These are phyloP conservation scores for Cryphonectria naterciae DNA, from an alignment of 2,329 filamentous ascomycete species.

Conservation along the genomic window DNA sequence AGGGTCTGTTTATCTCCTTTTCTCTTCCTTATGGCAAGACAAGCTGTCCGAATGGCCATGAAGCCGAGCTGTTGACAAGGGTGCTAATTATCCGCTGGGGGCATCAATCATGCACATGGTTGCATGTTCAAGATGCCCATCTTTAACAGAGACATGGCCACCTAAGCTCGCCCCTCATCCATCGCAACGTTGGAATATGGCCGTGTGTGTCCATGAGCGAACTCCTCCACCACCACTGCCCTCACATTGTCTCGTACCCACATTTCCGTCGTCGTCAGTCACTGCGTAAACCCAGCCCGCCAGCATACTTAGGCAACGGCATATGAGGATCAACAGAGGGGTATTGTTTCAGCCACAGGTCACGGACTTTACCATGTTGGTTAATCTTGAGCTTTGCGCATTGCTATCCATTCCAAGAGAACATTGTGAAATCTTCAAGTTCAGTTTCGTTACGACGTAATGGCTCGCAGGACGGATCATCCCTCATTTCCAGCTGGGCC, in stretches of 20 bases:
- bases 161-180: neutral
- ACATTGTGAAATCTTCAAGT: neutral
- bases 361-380: neutral
- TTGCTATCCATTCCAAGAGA: no score
- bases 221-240: neutral
- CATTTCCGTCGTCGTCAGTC: slow-evolving; percentile 13
- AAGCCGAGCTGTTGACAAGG: neutral
- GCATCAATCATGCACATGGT: neutral
- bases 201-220: neutral
- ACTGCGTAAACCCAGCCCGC: neutral
- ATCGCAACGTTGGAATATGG: neutral
- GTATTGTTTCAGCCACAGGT: neutral
- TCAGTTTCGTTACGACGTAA: neutral
- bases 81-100: neutral
- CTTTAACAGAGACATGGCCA: neutral
- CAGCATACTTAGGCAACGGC: neutral
- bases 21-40: neutral
- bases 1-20: no score
- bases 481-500: neutral
- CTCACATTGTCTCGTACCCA: neutral
- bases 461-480: neutral
- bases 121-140: neutral
- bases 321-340: slow-evolving; percentile 14
- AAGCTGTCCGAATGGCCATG: neutral
- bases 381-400: neutral